phyloP scores from a whole-genome alignment of 2,329 filamentous ascomycete genomes.

The Apiospora rasikravindrae region DNA sequence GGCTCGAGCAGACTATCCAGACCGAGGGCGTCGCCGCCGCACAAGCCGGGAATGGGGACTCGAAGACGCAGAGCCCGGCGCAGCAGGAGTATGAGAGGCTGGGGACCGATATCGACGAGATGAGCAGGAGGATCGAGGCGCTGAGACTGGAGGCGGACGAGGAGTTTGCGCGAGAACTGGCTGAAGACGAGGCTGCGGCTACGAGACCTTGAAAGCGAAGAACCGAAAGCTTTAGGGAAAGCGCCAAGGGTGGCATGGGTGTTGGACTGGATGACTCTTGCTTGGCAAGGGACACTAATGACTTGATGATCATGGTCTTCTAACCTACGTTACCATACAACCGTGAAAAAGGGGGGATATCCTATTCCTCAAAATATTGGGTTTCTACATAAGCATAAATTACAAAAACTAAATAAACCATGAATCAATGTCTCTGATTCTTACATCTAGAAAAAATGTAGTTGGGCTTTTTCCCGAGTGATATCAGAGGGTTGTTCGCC shows the following conservation, averaged over 20 bases:
- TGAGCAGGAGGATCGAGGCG: slow-evolving; percentile 31
- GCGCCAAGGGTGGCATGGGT: neutral
- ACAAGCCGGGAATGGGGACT: slow-evolving; percentile 21
- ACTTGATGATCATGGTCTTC: neutral
- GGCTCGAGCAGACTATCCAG: slow-evolving; percentile 22
- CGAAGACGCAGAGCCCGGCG: slow-evolving; percentile 18
- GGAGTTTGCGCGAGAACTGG: slow-evolving; percentile 51
- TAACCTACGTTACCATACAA: neutral
- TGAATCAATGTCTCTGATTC: neutral
- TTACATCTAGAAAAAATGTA: neutral
- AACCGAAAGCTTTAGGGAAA: neutral
- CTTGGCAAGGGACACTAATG: neutral
- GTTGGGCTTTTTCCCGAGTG: neutral
- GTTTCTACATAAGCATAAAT: neutral
- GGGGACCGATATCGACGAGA: slow-evolving; percentile 38
- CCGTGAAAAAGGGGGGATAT: neutral
- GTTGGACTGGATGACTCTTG: neutral
- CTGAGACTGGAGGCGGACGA: slow-evolving; percentile 53
- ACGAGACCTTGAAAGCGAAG: neutral
- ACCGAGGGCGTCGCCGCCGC: slow-evolving; percentile 25
- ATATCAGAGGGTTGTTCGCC: neutral
- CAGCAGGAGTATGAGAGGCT: slow-evolving; percentile 34
- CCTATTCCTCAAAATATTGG: neutral
- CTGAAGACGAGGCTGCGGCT: slow-evolving; percentile 31
- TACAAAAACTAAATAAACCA: neutral